Conservation (phyloP, 495 filamentous ascomycete genomes). For the Penicillium angulare region DNA sequence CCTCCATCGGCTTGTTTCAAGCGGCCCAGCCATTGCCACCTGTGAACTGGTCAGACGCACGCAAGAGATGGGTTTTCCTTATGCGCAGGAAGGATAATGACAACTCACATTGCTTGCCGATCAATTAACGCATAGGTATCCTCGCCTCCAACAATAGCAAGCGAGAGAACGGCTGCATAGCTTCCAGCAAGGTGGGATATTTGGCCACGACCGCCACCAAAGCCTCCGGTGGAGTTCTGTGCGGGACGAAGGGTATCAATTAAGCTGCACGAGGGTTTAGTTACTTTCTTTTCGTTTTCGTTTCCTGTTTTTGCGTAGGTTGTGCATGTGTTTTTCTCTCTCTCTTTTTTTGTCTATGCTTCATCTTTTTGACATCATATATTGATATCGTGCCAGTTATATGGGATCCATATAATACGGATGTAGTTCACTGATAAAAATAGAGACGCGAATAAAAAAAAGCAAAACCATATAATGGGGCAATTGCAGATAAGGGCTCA, state of each 20-base stretch:
- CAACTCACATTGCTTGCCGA: slow-evolving; percentile 67
- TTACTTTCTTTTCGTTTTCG: too few relatives aligned
- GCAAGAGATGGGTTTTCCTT: background rate
- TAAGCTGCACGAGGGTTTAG: slow-evolving; percentile 52
- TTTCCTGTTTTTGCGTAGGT: background rate
- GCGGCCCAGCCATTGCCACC: slow-evolving; percentile 80
- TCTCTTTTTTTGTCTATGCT: background rate
- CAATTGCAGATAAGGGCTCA: too few relatives aligned
- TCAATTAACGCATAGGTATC: slow-evolving; percentile 74
- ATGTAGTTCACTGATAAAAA: background rate
- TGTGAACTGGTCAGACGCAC: slow-evolving; percentile 30
- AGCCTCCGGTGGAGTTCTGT: slow-evolving; percentile 82
- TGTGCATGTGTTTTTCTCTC: background rate
- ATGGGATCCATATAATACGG: too few relatives aligned
- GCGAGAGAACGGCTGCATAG: slow-evolving; percentile 76
- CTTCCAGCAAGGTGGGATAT: slow-evolving; percentile 81
- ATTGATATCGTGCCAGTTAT: background rate
- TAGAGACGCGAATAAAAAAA: slow-evolving; percentile 2
- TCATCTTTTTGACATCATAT: slow-evolving; percentile 3
- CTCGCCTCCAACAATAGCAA: slow-evolving; percentile 72
- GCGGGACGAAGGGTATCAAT: slow-evolving; percentile 69
- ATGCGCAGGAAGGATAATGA: too few relatives aligned
- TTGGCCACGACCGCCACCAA: slow-evolving; percentile 93
- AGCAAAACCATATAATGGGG: background rate
- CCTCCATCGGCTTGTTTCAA: slow-evolving; percentile 84